Evolutionary conservation across 1,284 basidiomycete species (phyloP), one percentile per base, ranked within the genome.

Genomic region (Ceratobasidium sp.): DNA sequence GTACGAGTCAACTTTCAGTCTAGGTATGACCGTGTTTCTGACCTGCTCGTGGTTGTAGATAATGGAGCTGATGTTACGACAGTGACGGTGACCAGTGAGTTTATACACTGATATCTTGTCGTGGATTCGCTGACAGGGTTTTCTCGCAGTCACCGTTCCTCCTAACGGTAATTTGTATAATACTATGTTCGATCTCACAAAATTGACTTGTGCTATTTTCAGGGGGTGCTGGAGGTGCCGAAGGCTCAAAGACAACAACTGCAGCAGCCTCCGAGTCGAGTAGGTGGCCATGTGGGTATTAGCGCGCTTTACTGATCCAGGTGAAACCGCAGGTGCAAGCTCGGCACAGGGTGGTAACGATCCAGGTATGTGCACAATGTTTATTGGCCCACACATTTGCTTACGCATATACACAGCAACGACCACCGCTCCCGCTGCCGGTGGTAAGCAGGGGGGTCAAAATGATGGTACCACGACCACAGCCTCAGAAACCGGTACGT

Each of bases 31-130:
- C 18, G 26, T 5, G 4, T 32, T 32, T 34, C 53, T 55, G 36
- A 55, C 16, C 23, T 16, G 3, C 32, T 12, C 16, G 3, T n/a
- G 43, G 32, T n/a, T 34, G 16, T 36, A 36, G 39, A 52, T 57
- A 52, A n/a, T 18, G 64, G 52, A 0, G 48, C n/a, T 39, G 30
- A 28, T 6, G 52, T 34, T 69, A 32, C 36, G 43, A 69, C 64
- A 28, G 41, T 69, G 16, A 69, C 64, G 9, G 52, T 69, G 12
- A 69, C 64, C 23, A 28, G 64, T 69, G n/a, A 69, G 64, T 16
- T 57, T 18, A n/a, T 10, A 9, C 28, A n/a, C 16, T 14, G 41
- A 1, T 2, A 8, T 43, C 21, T 9, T 14, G 18, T 41, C 18
- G 10, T 55, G 3, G 30, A 55, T 1, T 3, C 23, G 34, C 21